These are phyloP conservation scores for Cystobasidium slooffiae DNA, from an alignment of 1,284 basidiomycete species.

Conservation along the genomic window DNA sequence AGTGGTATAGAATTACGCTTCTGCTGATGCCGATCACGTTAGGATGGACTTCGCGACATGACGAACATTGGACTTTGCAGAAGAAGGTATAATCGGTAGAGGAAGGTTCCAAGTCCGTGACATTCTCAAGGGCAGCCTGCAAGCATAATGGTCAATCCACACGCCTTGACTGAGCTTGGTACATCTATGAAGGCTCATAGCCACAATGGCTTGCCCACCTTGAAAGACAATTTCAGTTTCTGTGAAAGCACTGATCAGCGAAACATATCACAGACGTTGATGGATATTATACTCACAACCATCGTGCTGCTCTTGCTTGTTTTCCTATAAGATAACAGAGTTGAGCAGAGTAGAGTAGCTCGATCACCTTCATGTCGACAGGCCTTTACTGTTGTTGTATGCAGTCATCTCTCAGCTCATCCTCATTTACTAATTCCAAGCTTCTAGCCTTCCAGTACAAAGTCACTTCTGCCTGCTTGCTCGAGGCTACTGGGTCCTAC, in stretches of 20 bases:
- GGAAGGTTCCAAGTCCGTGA: constrained; percentile 41
- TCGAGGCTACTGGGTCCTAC: too few relatives aligned
- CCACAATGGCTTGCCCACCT: constrained; percentile 4
- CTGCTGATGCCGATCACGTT: constrained; percentile 42
- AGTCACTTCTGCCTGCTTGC: too few relatives aligned
- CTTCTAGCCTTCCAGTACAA: too few relatives aligned
- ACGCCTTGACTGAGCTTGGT: neutral
- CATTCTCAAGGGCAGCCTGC: constrained; percentile 43
- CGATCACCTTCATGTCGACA: neutral
- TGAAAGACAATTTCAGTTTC: constrained; percentile 43
- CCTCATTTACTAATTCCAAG: too few relatives aligned
- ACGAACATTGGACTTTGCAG: constrained; percentile 44
- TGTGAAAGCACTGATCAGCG: constrained; percentile 9
- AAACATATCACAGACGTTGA: neutral
- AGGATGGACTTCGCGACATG: constrained; percentile 43
- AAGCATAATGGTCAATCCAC: neutral
- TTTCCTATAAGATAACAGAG: neutral
- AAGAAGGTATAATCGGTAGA: constrained; percentile 35
- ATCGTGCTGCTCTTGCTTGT: neutral
- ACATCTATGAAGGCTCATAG: neutral
- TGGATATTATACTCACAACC: constrained; percentile 4
- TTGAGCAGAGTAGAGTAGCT: neutral
- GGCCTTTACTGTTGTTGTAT: neutral
- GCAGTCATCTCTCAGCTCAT: too few relatives aligned
- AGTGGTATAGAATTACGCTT: neutral